Conservation (phyloP, 202 grass and related monocot species). For the Setaria italica region DNA sequence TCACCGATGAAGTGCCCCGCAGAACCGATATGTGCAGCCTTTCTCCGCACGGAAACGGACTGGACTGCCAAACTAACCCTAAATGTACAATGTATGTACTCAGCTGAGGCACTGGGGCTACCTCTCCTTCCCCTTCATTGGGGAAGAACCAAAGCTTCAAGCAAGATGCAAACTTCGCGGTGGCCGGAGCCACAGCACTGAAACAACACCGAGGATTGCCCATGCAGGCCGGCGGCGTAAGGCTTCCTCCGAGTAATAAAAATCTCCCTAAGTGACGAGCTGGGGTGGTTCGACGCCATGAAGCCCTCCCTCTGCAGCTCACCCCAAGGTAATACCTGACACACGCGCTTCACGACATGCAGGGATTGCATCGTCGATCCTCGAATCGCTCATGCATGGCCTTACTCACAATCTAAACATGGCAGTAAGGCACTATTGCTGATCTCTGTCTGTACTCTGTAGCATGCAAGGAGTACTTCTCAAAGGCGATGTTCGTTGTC, state of each 20-base stretch:
- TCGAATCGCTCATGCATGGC: too few species aligned
- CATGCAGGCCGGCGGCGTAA: constrained; percentile 1
- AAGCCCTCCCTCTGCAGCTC: constrained; percentile 57
- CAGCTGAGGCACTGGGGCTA: constrained; percentile 51
- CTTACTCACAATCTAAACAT: background rate
- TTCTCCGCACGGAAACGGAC: too few species aligned
- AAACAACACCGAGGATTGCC: constrained; percentile 10
- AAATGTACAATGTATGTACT: too few species aligned
- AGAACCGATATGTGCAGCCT: too few species aligned
- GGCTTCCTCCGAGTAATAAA: constrained; percentile 35
- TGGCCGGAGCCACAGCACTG: constrained; percentile 50
- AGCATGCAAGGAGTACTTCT: constrained; percentile 47
- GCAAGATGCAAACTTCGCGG: constrained; percentile 62
- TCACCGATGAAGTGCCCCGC: too few species aligned
- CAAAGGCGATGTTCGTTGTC: constrained; percentile 54
- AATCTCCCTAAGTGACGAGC: constrained; percentile 50
- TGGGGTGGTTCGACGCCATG: constrained; percentile 59
- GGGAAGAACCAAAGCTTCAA: constrained; percentile 39
- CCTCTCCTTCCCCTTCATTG: constrained; percentile 62
- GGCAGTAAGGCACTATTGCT: too few species aligned
- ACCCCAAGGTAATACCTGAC: constrained; percentile 5
- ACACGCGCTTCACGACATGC: background rate
- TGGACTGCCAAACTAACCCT: too few species aligned
- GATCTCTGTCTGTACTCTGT: background rate
- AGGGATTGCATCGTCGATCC: background rate